Evolutionary conservation across 2,329 filamentous ascomycete species (phyloP).

Genomic region (Sporothrix dimorphospora): DNA sequence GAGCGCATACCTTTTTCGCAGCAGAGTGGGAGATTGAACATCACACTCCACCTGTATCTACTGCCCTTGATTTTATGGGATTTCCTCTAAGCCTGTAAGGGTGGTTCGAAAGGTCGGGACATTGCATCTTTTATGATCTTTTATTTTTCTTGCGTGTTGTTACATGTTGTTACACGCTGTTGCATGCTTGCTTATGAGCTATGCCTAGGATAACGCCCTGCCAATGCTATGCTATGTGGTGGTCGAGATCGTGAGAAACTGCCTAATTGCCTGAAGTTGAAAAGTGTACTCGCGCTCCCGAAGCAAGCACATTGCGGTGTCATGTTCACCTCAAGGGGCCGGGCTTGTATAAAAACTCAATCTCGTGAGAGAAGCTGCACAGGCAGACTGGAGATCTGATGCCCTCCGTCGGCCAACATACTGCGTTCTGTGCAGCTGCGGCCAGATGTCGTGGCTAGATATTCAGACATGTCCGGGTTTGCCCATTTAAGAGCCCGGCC

Average conservation of each 20-base stretch:
- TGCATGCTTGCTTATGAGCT: not conserved
- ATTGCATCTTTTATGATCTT: no score
- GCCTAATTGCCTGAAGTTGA: no score
- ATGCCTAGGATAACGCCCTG: not conserved
- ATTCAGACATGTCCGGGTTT: not conserved
- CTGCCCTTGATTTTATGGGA: conserved; percentile 70
- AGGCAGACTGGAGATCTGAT: no score
- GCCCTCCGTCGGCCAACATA: not conserved
- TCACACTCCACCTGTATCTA: conserved; percentile 74
- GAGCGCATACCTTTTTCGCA: conserved; percentile 45
- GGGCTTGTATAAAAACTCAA: not conserved
- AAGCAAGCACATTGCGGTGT: not conserved
- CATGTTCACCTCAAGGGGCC: no score
- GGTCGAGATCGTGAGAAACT: not conserved
- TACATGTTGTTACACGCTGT: no score
- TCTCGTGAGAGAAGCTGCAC: no score
- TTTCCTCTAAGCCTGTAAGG: conserved; percentile 63
- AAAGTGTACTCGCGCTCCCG: not conserved
- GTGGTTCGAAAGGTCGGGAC: conserved; percentile 84
- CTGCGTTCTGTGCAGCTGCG: not conserved
- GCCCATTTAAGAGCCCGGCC: not conserved
- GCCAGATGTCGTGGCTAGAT: not conserved
- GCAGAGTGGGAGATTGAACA: conserved; percentile 65
- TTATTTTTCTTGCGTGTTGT: not conserved
- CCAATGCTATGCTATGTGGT: not conserved